Percentiles rank a stretch among this genome's conserved stretches.
Conservation (phyloP, 2,329 filamentous ascomycete genomes). For the Alternaria postmessia region DNA sequence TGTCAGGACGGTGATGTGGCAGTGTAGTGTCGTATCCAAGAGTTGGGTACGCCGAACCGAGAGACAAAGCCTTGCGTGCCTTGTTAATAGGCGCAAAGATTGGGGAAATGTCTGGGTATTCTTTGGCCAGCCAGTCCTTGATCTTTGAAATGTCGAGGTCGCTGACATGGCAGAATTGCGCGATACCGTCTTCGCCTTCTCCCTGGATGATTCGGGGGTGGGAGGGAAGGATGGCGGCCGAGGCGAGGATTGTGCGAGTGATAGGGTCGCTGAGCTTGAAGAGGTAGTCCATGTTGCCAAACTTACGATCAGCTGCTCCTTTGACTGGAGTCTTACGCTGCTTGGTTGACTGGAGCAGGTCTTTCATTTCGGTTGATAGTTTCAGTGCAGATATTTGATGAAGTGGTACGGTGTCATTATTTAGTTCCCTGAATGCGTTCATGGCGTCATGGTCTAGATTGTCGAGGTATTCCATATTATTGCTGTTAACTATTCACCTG, state of each 20-base stretch:
- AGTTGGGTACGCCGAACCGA: neutral
- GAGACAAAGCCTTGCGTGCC: neutral
- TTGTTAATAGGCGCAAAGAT: neutral
- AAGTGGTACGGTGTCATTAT: neutral
- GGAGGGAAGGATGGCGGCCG: neutral
- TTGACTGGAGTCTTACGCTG: neutral
- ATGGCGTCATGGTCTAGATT: too few species aligned
- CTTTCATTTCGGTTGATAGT: neutral
- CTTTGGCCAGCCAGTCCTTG: neutral
- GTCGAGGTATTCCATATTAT: too few species aligned
- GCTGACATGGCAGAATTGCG: neutral
- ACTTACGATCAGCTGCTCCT: neutral
- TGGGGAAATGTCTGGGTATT: neutral
- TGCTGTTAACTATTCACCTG: too few species aligned
- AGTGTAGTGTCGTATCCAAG: neutral
- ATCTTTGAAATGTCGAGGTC: neutral
- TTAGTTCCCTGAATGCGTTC: too few species aligned
- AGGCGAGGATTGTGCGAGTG: neutral
- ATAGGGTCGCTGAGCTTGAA: neutral
- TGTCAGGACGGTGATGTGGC: neutral
- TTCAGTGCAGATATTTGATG: neutral
- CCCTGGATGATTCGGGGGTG: neutral
- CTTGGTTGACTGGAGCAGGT: neutral
- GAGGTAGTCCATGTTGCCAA: neutral
- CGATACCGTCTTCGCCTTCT: neutral